Evolutionary conservation across 805 yeast species (phyloP), one percentile per base, ranked within the genome.

Genomic region (Kazachstania africana): DNA sequence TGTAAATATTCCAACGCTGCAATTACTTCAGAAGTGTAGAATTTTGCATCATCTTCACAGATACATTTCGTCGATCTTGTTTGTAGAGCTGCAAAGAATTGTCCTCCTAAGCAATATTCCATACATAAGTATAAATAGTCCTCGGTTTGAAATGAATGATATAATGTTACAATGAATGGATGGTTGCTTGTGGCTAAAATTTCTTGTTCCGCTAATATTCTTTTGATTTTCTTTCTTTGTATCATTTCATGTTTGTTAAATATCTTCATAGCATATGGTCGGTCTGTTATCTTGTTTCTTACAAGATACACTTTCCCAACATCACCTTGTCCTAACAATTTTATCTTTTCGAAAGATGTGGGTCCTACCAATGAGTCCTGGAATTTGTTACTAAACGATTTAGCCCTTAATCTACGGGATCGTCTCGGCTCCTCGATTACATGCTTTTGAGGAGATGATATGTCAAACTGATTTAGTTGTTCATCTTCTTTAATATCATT

Each of bases 41-140:
- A 91, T 35, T 75, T 66, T 3, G 98, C 97, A 53, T 87, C 97
- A 18, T 64, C 70, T 55, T 91, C 99, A 14, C 73, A 63, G 10
- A 91, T 78, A 42, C 94, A 81, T 51, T 85, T 83, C 33, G 84
- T 73, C 38, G 75, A 78, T 38, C 96, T 67, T 0, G 96, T 85
- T 57, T 91, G 98, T 33, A 91, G 60, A 0, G 97, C 98, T 37
- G 97, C 65, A 64, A 91, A 91, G 48, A 91, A 91, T 59, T 93
- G 98, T 28, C 99, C 99, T 19, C 99, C 99, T 85, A 91, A 84
- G 51, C 99, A 91, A 49, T 88, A 91, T 54, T 91, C 99, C 95
- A 93, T 88, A 58, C 99, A 91, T 25, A 91, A 68, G 45, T 85
- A 91, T 8, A 91, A 59, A 49, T 81, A 75, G 45, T 87, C 96